Evolutionary conservation across 305 asterid species (phyloP).

Genomic region (Vinca major): DNA sequence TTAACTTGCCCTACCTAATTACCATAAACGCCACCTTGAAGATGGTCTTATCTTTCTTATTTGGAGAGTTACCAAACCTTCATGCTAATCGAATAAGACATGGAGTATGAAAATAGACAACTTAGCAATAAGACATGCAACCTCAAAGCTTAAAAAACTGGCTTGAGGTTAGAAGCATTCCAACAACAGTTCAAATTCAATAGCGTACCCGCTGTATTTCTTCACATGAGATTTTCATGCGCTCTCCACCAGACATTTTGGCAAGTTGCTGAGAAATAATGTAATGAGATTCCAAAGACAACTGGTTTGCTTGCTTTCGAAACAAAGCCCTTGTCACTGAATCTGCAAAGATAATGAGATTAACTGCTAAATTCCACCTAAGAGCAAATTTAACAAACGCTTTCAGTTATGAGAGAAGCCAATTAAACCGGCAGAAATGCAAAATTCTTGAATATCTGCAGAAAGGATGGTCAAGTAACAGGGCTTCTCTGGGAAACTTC

Average conservation of each 20-base stretch:
- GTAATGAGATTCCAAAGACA: neutral
- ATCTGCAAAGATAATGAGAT: conserved; percentile 5
- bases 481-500: neutral
- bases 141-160: conserved; percentile 7
- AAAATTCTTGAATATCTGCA: neutral
- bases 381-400: neutral
- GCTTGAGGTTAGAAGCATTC: neutral
- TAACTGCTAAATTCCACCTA: conserved; percentile 4
- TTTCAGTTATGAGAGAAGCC: neutral
- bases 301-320: conserved; percentile 3
- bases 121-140: neutral
- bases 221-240: conserved; percentile 43
- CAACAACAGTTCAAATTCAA: conserved; percentile 14
- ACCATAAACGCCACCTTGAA: neutral
- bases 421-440: neutral
- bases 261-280: conserved; percentile 3
- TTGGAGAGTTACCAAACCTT: neutral
- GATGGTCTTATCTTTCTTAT: neutral
- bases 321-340: neutral
- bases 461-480: conserved; percentile 1
- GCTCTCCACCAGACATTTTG: conserved; percentile 59
- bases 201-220: conserved; percentile 62
- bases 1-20: neutral
- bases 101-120: neutral
- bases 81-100: neutral